These are phyloP conservation scores for Pythium graminicola DNA, from an alignment of 352 stramenopile species.

Conservation along the genomic window DNA sequence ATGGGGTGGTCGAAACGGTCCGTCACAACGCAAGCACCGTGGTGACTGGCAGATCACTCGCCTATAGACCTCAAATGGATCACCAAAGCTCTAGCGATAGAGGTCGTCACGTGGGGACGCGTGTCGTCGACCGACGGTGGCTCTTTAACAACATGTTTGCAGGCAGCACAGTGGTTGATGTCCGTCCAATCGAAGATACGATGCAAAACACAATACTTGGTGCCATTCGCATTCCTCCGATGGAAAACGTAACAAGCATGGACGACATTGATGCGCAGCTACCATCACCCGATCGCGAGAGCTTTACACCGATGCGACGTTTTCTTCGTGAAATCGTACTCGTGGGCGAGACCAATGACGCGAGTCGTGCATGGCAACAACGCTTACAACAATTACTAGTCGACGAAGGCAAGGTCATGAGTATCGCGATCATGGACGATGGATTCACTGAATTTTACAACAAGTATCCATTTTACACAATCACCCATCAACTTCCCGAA, in stretches of 20 bases:
- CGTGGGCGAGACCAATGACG: conserved; percentile 32
- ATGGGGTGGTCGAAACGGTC: no score
- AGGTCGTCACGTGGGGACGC: no score
- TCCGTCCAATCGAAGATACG: conserved; percentile 28
- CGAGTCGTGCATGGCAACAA: conserved; percentile 32
- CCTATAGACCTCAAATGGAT: no score
- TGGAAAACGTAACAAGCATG: conserved; percentile 8
- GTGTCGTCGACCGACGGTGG: conserved; percentile 44
- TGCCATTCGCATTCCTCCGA: conserved; percentile 44
- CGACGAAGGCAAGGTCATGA: conserved; percentile 35
- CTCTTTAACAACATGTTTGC: conserved; percentile 73
- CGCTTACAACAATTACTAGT: conserved; percentile 37
- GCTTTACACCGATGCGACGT: conserved; percentile 29
- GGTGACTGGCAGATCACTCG: no score
- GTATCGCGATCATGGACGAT: conserved; percentile 38
- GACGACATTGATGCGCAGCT: conserved; percentile 24
- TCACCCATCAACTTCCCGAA: background rate
- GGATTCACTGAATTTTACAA: conserved; percentile 34
- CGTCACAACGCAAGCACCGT: no score
- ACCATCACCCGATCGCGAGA: conserved; percentile 13
- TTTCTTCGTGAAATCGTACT: conserved; percentile 49
- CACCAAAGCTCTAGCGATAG: no score
- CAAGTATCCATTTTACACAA: conserved; percentile 68
- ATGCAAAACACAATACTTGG: conserved; percentile 36
- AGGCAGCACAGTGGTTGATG: conserved; percentile 58